These are phyloP conservation scores for Metarhizium brunneum DNA, from an alignment of 2,329 filamentous ascomycete genomes.

Conservation along the genomic window DNA sequence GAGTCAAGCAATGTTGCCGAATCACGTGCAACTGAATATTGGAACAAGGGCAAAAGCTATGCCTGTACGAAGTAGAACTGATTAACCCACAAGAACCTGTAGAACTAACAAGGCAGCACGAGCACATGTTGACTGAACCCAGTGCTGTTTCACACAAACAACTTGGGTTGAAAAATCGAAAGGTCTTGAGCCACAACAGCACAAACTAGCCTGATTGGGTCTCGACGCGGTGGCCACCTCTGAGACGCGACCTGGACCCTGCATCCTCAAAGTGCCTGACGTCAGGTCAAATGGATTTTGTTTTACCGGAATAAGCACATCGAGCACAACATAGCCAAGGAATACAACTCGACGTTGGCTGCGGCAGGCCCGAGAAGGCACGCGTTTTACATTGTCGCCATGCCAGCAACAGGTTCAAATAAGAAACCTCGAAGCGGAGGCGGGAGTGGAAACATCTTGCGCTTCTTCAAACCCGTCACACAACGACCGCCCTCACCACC, in stretches of 20 bases:
- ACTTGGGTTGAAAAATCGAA: too few relatives aligned
- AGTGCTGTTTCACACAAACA: too few relatives aligned
- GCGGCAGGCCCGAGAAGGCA: background rate
- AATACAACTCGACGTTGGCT: background rate
- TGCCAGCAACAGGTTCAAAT: constrained; percentile 15
- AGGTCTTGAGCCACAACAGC: too few relatives aligned
- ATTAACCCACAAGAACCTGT: too few relatives aligned
- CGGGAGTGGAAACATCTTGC: constrained; percentile 20
- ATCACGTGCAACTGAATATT: too few relatives aligned
- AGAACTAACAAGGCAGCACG: too few relatives aligned
- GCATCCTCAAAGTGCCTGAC: background rate
- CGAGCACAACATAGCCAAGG: background rate
- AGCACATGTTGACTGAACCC: too few relatives aligned
- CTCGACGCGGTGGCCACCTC: background rate
- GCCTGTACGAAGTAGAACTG: too few relatives aligned
- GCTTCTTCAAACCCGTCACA: constrained; percentile 27
- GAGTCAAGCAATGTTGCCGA: too few relatives aligned
- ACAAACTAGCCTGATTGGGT: background rate
- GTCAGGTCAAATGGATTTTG: background rate
- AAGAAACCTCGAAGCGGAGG: constrained; percentile 5
- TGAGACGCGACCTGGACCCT: background rate
- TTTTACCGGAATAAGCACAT: background rate
- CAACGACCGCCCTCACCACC: constrained; percentile 9
- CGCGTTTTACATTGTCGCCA: background rate
- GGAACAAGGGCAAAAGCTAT: too few relatives aligned